Conservation (phyloP, 768 basidiomycete genomes). For the Dendrothele bispora region DNA sequence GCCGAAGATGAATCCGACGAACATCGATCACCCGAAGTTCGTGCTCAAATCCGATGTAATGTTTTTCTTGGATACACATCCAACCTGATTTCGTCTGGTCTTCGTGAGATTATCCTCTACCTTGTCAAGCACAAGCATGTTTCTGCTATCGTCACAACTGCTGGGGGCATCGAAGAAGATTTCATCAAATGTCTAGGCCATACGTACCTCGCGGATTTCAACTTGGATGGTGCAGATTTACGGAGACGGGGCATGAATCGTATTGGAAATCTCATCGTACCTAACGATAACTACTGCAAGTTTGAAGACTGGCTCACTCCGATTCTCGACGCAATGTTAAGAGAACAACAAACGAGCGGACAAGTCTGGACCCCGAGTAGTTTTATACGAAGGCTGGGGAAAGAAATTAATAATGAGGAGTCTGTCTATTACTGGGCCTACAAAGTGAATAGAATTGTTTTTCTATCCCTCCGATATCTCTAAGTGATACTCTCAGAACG, state of each 20-base stretch:
- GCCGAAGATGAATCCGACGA: slow-evolving; percentile 70
- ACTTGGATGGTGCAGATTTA: slow-evolving; percentile 85
- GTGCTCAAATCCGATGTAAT: slow-evolving; percentile 73
- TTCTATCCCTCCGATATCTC: slow-evolving; percentile 8
- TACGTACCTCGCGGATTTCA: slow-evolving; percentile 93
- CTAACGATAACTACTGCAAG: slow-evolving; percentile 98
- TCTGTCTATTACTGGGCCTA: slow-evolving; percentile 99
- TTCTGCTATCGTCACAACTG: slow-evolving; percentile 90
- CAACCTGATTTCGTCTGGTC: slow-evolving; percentile 95
- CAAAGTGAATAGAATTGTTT: slow-evolving; percentile 66
- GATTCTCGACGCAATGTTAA: slow-evolving; percentile 86
- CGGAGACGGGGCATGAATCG: slow-evolving; percentile 93
- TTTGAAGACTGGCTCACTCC: slow-evolving; percentile 99
- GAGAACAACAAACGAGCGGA: slow-evolving; percentile 75
- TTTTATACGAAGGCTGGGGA: slow-evolving; percentile 91
- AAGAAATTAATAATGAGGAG: slow-evolving; percentile 96
- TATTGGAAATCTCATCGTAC: slow-evolving; percentile 93
- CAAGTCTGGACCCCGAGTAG: slow-evolving; percentile 89
- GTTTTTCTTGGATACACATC: slow-evolving; percentile 98
- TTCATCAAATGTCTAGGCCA: slow-evolving; percentile 98
- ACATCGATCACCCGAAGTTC: slow-evolving; percentile 54
- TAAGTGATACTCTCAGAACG: slow-evolving; percentile 62
- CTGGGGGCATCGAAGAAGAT: slow-evolving; percentile 98
- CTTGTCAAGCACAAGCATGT: slow-evolving; percentile 94
- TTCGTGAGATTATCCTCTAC: slow-evolving; percentile 89